Percentiles rank a stretch among this genome's conserved stretches.
phyloP scores from a whole-genome alignment of 2,329 filamentous ascomycete species.

The Aspergillus sp. region DNA sequence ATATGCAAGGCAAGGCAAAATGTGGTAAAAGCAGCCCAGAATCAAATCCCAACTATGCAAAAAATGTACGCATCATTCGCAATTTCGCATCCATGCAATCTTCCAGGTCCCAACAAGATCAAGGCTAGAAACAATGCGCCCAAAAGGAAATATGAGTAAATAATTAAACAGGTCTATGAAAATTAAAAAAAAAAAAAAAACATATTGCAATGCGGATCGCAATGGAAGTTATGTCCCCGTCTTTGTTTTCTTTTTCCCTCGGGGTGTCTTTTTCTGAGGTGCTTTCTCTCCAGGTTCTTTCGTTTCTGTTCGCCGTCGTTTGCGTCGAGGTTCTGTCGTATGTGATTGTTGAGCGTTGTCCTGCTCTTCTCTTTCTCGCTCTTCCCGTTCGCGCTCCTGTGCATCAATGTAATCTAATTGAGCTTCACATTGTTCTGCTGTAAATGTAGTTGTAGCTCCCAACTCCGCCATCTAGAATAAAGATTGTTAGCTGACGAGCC shows the following conservation, averaged over 20 bases:
- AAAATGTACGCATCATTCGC: no score
- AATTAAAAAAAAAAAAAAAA: not conserved
- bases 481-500: not conserved
- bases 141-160: not conserved
- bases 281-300: conserved; percentile 2
- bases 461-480: conserved; percentile 34
- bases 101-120: not conserved
- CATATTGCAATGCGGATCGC: not conserved
- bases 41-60: conserved; percentile 1
- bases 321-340: conserved; percentile 20
- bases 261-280: not conserved
- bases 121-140: not conserved
- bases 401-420: conserved; percentile 30
- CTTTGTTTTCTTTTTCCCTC: not conserved
- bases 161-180: not conserved
- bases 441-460: conserved; percentile 33
- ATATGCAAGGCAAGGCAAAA: not conserved
- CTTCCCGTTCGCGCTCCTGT: conserved; percentile 16
- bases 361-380: conserved; percentile 13
- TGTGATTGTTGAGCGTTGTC: conserved; percentile 17
- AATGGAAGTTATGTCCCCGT: conserved; percentile 4
- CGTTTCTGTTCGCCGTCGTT: conserved; percentile 17
- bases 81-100: not conserved
- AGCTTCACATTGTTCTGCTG: conserved; percentile 36
- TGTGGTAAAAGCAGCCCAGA: not conserved